Percentiles rank a stretch among this genome's conserved stretches.
These are phyloP conservation scores for Pichia deserticola DNA, from an alignment of 805 yeast genomes.

Conservation along the genomic window DNA sequence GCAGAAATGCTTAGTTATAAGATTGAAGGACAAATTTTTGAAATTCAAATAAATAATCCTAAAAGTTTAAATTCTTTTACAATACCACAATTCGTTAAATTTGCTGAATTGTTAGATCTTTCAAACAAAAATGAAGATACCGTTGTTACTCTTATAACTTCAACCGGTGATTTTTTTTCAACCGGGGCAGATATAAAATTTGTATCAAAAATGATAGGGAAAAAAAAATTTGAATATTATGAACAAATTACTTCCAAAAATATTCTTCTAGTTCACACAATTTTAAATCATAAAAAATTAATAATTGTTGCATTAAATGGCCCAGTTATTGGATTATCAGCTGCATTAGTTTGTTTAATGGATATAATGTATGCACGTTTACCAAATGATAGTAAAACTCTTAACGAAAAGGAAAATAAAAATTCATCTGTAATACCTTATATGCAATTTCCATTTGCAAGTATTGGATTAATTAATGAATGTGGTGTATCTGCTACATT, in stretches of 20 bases:
- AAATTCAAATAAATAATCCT: constrained; percentile 63
- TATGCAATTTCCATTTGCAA: constrained; percentile 70
- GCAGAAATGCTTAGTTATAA: constrained; percentile 10
- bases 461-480: constrained; percentile 76
- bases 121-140: constrained; percentile 61
- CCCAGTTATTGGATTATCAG: constrained; percentile 74
- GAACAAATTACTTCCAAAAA: constrained; percentile 49
- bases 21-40: constrained; percentile 22
- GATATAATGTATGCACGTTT: constrained; percentile 59
- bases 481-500: constrained; percentile 69
- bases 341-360: constrained; percentile 67
- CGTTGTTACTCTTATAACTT: constrained; percentile 55
- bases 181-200: constrained; percentile 72
- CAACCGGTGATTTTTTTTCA: constrained; percentile 70
- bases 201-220: constrained; percentile 24
- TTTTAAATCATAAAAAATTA: constrained; percentile 64
- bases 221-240: constrained; percentile 17
- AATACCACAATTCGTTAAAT: constrained; percentile 51
- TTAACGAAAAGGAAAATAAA: too few relatives aligned
- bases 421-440: constrained; percentile 17
- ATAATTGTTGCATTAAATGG: constrained; percentile 75
- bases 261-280: constrained; percentile 56
- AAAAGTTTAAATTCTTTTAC: constrained; percentile 57
- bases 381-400: not conserved
- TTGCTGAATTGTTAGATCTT: constrained; percentile 50